Percentiles rank a stretch among this genome's conserved stretches.
phyloP scores from a whole-genome alignment of 352 stramenopile genomes.

The Globisporangium carolinianum region DNA sequence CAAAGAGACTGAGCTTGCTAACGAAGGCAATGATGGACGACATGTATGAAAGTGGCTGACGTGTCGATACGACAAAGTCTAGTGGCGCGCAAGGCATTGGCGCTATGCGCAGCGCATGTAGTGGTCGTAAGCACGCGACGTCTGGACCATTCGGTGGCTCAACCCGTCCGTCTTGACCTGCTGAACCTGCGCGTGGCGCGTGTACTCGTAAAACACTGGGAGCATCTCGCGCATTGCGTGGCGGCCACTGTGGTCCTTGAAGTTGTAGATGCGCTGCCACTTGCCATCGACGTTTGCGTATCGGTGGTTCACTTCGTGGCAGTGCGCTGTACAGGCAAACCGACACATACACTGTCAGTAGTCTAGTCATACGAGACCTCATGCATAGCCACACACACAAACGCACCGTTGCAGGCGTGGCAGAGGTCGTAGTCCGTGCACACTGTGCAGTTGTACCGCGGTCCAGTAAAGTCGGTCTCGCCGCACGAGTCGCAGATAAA shows the following conservation, averaged over 20 bases:
- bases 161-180: too few relatives aligned
- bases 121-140: too few relatives aligned
- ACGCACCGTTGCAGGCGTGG: conserved; percentile 45
- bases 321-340: conserved; percentile 31
- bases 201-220: conserved; percentile 62
- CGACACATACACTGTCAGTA: background rate
- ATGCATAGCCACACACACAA: background rate
- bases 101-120: too few relatives aligned
- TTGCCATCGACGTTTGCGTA: conserved; percentile 81
- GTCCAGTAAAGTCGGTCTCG: conserved; percentile 69
- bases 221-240: conserved; percentile 66
- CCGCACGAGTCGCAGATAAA: conserved; percentile 82
- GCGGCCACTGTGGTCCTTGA: conserved; percentile 48
- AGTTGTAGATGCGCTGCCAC: conserved; percentile 73
- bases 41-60: too few relatives aligned
- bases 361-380: background rate
- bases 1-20: too few relatives aligned
- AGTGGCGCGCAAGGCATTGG: too few relatives aligned
- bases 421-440: conserved; percentile 82
- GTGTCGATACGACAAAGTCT: too few relatives aligned
- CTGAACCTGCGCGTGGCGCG: background rate
- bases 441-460: conserved; percentile 64
- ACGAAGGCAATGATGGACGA: too few relatives aligned
- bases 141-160: too few relatives aligned
- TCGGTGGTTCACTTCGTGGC: conserved; percentile 53